Conservation (phyloP, 1,139 yeast genomes). For the Suhomyces taliae region DNA sequence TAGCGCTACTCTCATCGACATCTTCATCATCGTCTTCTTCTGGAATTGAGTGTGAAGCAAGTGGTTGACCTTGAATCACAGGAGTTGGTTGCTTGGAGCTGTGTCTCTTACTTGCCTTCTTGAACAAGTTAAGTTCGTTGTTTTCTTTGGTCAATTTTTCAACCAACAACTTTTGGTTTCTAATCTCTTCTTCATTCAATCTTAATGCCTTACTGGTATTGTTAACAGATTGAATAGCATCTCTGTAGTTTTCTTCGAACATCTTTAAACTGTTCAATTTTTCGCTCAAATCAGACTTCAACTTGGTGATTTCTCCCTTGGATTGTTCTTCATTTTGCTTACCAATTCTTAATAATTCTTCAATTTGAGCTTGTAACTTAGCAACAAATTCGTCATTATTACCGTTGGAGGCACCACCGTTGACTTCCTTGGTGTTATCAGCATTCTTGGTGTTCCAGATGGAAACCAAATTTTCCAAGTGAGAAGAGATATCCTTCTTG, state of each 20-base stretch:
- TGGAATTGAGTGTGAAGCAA: conserved; percentile 12
- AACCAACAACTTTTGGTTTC: conserved; percentile 56
- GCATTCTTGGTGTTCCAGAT: conserved; percentile 30
- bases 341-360: conserved; percentile 42
- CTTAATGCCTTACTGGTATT: conserved; percentile 76
- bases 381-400: conserved; percentile 29
- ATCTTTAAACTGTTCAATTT: conserved; percentile 37
- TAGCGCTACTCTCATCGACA: conserved; percentile 46
- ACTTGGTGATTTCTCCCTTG: conserved; percentile 32
- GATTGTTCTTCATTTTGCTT: conserved; percentile 40
- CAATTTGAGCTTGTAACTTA: conserved; percentile 50
- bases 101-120: conserved; percentile 41
- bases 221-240: conserved; percentile 69
- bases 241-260: conserved; percentile 59
- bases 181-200: conserved; percentile 69
- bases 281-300: conserved; percentile 35
- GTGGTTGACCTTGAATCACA: conserved; percentile 15
- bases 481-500: conserved; percentile 38
- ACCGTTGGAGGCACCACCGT: conserved; percentile 1
- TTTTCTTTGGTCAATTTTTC: conserved; percentile 62
- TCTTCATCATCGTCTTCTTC: conserved; percentile 23
- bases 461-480: conserved; percentile 39
- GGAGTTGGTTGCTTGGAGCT: conserved; percentile 30
- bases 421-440: conserved; percentile 10
- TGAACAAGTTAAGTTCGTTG: conserved; percentile 63